phyloP scores from a whole-genome alignment of 805 yeast species.

The Candida hungchunana region DNA sequence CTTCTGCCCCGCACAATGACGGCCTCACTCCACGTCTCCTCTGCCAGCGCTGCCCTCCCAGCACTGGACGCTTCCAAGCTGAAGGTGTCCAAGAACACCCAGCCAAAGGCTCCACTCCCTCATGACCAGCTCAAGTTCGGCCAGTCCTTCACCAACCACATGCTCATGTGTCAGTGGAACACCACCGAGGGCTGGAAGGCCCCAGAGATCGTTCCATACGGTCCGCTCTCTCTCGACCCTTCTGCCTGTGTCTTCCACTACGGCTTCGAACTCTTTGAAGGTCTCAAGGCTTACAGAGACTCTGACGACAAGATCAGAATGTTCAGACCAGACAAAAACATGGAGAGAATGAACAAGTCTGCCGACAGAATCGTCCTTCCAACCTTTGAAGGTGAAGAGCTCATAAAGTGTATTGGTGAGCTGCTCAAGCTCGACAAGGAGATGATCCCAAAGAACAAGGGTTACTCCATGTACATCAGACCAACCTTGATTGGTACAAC shows the following conservation, averaged over 20 bases:
- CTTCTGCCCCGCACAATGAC: conserved; percentile 12
- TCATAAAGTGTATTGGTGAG: conserved; percentile 70
- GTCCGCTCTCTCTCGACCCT: conserved; percentile 73
- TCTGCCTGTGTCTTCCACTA: conserved; percentile 90
- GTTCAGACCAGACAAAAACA: conserved; percentile 89
- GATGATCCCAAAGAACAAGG: conserved; percentile 80
- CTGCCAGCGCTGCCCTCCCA: conserved; percentile 25
- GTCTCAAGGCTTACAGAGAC: conserved; percentile 84
- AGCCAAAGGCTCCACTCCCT: conserved; percentile 53
- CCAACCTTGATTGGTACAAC: conserved; percentile 96
- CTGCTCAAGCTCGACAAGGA: conserved; percentile 69
- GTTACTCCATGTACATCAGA: conserved; percentile 88
- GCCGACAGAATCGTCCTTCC: conserved; percentile 90
- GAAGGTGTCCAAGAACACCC: conserved; percentile 38
- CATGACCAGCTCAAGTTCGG: conserved; percentile 68
- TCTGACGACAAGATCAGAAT: conserved; percentile 63
- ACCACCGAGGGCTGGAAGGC: conserved; percentile 74
- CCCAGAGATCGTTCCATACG: conserved; percentile 89
- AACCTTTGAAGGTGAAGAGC: conserved; percentile 72
- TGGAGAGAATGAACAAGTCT: conserved; percentile 85
- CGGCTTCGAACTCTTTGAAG: conserved; percentile 93
- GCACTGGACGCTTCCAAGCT: conserved; percentile 54
- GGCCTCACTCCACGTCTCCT: conserved; percentile 5
- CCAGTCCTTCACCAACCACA: conserved; percentile 77
- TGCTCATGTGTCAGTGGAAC: conserved; percentile 85